Evolutionary conservation across 352 stramenopile species (phyloP), one percentile per base, ranked within the genome.

Genomic region (Pythium phragmitis): DNA sequence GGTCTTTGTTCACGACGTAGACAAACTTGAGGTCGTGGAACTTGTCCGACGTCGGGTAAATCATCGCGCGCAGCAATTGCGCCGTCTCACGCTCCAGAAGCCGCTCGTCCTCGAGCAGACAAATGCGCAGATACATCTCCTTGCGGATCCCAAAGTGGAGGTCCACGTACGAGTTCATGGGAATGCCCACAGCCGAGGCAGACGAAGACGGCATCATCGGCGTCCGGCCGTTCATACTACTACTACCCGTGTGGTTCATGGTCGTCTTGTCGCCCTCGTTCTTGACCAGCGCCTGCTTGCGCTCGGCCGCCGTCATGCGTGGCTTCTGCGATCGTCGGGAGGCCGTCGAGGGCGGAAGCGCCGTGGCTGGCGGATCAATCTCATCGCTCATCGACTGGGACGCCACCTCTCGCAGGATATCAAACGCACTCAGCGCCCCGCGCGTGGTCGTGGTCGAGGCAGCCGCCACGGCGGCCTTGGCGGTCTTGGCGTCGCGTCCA

Each of bases 11-110:
- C n/a, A 94, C 84, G 16, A 93, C 65, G 69, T 94, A 94, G 21
- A 94, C 86, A 50, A 94, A 94, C 57, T 92, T 92, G 64, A 94
- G 79, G 65, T 94, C 86, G 75, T 92, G 83, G 46, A 94, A 94
- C 48, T 75, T 68, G 49, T 92, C 77, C 12, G 86, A 92, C 34
- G 86, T 92, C 64, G 86, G 86, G 56, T 92, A 91, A 60, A 92
- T 93, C 49, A 92, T 76, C 49, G 80, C 77, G 16, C 84, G 82
- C 53, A 94, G 68, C 59, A 90, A 47, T 66, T 91, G 82, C 16
- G 86, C 86, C 19, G 78, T 82, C 50, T 94, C 86, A 16, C 77
- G 74, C 36, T 79, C 77, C 21, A 94, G 41, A 58, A 88, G 77
- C 1, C 82, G 78, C 30, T 91, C 79, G 39, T 94, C 85, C 60